phyloP scores from a whole-genome alignment of 2,329 filamentous ascomycete genomes.

The Aspergillus costaricaensis region DNA sequence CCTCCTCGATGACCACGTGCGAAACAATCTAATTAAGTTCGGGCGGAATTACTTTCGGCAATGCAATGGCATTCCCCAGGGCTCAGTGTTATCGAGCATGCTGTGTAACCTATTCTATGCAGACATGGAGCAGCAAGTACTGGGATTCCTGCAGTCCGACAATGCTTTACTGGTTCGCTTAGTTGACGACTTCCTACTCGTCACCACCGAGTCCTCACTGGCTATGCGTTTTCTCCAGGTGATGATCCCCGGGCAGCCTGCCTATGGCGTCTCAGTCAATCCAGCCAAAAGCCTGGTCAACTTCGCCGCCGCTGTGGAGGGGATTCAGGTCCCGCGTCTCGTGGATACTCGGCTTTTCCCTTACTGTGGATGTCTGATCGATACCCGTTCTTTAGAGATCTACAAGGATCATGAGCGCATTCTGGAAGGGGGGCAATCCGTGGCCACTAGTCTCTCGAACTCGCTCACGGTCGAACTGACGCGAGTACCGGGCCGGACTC shows the following conservation, averaged over 20 bases:
- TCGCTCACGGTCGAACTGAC: constrained; percentile 78
- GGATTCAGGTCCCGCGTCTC: constrained; percentile 54
- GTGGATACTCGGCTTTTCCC: constrained; percentile 63
- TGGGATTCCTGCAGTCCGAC: constrained; percentile 65
- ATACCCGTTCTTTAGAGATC: constrained; percentile 74
- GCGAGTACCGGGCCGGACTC: constrained; percentile 71
- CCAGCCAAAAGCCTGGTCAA: constrained; percentile 79
- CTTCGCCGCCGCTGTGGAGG: constrained; percentile 67
- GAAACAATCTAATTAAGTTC: constrained; percentile 81
- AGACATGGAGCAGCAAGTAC: constrained; percentile 70
- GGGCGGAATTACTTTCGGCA: constrained; percentile 88
- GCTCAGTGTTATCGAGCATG: constrained; percentile 80
- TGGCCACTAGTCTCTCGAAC: constrained; percentile 61
- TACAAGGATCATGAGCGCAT: constrained; percentile 64
- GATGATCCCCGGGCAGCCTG: constrained; percentile 77
- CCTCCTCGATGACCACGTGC: constrained; percentile 78
- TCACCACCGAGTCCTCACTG: constrained; percentile 69
- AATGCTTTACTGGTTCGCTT: constrained; percentile 74
- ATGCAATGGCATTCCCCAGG: constrained; percentile 86
- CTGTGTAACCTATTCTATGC: constrained; percentile 97
- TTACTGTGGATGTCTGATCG: constrained; percentile 81
- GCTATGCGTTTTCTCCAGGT: constrained; percentile 71
- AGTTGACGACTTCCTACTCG: constrained; percentile 89
- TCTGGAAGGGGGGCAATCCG: constrained; percentile 51
- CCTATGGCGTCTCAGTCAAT: constrained; percentile 80